These are phyloP conservation scores for Candida suzukii DNA, from an alignment of 805 yeast species.

Conservation along the genomic window DNA sequence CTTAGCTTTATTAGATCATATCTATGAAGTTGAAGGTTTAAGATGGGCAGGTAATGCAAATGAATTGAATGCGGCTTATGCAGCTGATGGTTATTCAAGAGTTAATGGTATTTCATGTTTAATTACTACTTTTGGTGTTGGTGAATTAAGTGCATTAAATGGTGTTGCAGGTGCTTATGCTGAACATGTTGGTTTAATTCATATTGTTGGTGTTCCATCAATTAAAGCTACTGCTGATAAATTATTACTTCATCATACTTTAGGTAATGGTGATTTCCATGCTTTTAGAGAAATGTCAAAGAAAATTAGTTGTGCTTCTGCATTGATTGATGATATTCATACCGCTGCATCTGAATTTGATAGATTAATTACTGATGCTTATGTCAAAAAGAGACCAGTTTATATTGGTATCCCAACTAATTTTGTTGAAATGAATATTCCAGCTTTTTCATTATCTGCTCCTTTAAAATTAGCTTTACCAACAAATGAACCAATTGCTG, in stretches of 20 bases:
- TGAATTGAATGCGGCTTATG: conserved; percentile 75
- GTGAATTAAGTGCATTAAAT: conserved; percentile 70
- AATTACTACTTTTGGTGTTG: conserved; percentile 78
- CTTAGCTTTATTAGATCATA: conserved; percentile 55
- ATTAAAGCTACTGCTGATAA: conserved; percentile 63
- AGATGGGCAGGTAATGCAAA: conserved; percentile 84
- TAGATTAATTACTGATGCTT: conserved; percentile 61
- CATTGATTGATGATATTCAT: conserved; percentile 51
- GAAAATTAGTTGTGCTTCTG: conserved; percentile 57
- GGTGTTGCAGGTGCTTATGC: conserved; percentile 81
- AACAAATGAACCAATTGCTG: conserved; percentile 50
- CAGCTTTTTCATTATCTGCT: conserved; percentile 45
- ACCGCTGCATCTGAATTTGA: conserved; percentile 66
- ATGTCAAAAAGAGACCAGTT: conserved; percentile 65
- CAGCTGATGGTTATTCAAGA: conserved; percentile 80
- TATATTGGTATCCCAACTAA: conserved; percentile 73
- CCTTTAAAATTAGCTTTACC: conserved; percentile 54
- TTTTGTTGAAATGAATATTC: conserved; percentile 56
- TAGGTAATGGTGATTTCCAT: conserved; percentile 73
- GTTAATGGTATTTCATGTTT: conserved; percentile 64
- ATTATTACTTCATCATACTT: conserved; percentile 64
- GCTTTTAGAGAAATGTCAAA: conserved; percentile 70
- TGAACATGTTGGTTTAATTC: conserved; percentile 75
- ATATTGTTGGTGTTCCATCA: conserved; percentile 77
- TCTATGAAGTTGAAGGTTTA: conserved; percentile 61